These are phyloP conservation scores for Farysia itapuensis DNA, from an alignment of 1,284 basidiomycete species.

Conservation along the genomic window DNA sequence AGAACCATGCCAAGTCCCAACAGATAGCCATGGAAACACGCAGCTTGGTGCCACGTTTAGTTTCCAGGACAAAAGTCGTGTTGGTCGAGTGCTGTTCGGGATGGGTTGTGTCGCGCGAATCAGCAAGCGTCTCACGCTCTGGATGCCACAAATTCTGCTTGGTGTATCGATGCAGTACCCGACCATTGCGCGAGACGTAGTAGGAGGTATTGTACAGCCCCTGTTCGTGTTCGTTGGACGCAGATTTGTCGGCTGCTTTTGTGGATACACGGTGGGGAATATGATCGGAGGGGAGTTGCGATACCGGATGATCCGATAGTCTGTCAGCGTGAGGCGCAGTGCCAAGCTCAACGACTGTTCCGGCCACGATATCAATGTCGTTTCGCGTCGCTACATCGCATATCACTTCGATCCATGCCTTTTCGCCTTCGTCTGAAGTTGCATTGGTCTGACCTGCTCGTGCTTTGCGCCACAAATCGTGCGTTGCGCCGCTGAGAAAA, in stretches of 20 bases:
- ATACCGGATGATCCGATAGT: slow-evolving; percentile 14
- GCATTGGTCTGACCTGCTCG: slow-evolving; percentile 4
- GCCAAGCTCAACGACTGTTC: slow-evolving; percentile 52
- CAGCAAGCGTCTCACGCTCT: slow-evolving; percentile 43
- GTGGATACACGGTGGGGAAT: slow-evolving; percentile 7
- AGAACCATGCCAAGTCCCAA: slow-evolving; percentile 56
- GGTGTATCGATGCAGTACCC: slow-evolving; percentile 47
- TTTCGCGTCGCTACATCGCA: slow-evolving; percentile 26
- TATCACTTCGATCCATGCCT: slow-evolving; percentile 41
- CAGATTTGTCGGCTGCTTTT: background rate
- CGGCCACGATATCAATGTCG: slow-evolving; percentile 55
- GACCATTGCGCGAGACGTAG: slow-evolving; percentile 44
- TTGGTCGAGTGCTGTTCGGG: slow-evolving; percentile 24
- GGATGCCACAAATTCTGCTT: slow-evolving; percentile 58
- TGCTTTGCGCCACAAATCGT: slow-evolving; percentile 37
- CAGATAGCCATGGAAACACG: slow-evolving; percentile 51
- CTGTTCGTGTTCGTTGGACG: slow-evolving; percentile 5
- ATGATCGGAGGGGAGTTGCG: background rate
- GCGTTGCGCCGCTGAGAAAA: slow-evolving; percentile 52
- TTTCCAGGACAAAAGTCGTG: slow-evolving; percentile 45
- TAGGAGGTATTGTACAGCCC: slow-evolving; percentile 55
- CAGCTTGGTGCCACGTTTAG: slow-evolving; percentile 40
- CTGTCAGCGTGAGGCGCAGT: slow-evolving; percentile 11
- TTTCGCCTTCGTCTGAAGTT: slow-evolving; percentile 1
- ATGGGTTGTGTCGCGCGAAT: slow-evolving; percentile 38